phyloP scores from a whole-genome alignment of 495 filamentous ascomycete species.

The Penicillium coprophilum region DNA sequence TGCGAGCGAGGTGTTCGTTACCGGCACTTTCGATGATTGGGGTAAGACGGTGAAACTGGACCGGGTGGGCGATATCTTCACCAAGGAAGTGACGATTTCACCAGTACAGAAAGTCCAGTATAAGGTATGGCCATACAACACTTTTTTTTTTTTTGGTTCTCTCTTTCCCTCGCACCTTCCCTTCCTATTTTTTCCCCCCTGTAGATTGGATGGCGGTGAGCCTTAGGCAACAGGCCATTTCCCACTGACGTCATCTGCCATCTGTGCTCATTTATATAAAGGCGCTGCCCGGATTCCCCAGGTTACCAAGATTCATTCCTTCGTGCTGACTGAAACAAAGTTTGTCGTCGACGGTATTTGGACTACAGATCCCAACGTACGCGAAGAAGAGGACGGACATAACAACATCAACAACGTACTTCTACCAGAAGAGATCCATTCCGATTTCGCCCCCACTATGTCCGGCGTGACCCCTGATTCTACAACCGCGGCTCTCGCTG shows the following conservation, averaged over 20 bases:
- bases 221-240: slow-evolving; percentile 6
- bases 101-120: slow-evolving; percentile 69
- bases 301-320: not conserved
- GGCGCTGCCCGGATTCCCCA: slow-evolving; percentile 8
- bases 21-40: slow-evolving; percentile 96
- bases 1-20: slow-evolving; percentile 87
- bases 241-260: slow-evolving; percentile 38
- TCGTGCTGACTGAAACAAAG: slow-evolving; percentile 44
- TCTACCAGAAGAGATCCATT: slow-evolving; percentile 64
- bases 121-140: slow-evolving; percentile 59
- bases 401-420: slow-evolving; percentile 91
- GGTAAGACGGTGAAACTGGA: slow-evolving; percentile 76
- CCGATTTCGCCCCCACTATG: slow-evolving; percentile 53
- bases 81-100: slow-evolving; percentile 74
- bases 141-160: slow-evolving; percentile 12
- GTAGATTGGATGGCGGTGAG: slow-evolving; percentile 25
- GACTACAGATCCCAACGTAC: slow-evolving; percentile 74
- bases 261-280: slow-evolving; percentile 6
- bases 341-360: slow-evolving; percentile 91
- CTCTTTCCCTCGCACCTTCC: slow-evolving; percentile 7
- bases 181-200: slow-evolving; percentile 4
- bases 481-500: slow-evolving; percentile 72
- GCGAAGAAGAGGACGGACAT: slow-evolving; percentile 72
- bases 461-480: slow-evolving; percentile 68
- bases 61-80: slow-evolving; percentile 65